Percentiles rank a stretch among this genome's conserved stretches.
Conservation (phyloP, 2,329 filamentous ascomycete genomes). For the Hypoxylon sp. region DNA sequence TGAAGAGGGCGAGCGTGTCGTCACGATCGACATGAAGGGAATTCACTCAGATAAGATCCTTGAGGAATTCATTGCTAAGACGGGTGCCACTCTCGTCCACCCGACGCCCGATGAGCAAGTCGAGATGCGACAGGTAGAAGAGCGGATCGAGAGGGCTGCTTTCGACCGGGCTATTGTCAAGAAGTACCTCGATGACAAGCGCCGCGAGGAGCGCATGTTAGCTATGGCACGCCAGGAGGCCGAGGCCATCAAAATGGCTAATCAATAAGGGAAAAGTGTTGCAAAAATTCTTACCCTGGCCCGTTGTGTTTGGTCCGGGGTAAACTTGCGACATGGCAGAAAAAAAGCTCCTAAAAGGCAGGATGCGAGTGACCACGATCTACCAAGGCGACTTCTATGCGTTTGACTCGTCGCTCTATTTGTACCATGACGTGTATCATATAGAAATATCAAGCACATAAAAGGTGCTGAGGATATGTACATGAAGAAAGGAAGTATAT, state of each 20-base stretch:
- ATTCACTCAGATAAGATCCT: constrained; percentile 75
- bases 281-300: background rate
- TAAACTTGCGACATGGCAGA: background rate
- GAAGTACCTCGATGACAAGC: constrained; percentile 69
- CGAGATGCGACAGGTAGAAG: constrained; percentile 71
- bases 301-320: background rate
- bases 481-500: constrained; percentile 42
- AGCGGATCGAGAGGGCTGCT: constrained; percentile 65
- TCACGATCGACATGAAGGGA: constrained; percentile 75
- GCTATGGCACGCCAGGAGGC: constrained; percentile 68
- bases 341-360: too few relatives aligned
- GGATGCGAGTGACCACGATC: constrained; percentile 6
- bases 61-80: constrained; percentile 72
- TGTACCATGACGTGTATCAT: constrained; percentile 43
- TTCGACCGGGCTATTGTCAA: constrained; percentile 69
- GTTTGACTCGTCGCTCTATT: constrained; percentile 16
- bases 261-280: constrained; percentile 44
- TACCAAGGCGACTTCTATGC: constrained; percentile 10
- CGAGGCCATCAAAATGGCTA: constrained; percentile 60
- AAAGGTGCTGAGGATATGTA: constrained; percentile 27
- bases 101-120: constrained; percentile 72
- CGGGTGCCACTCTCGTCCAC: constrained; percentile 70
- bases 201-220: constrained; percentile 73
- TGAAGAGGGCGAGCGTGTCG: constrained; percentile 64
- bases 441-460: constrained; percentile 27